A percentile compares a stretch with the other conserved stretches of the same genome.
These are phyloP conservation scores for Mesotaenium endlicherianum DNA, from an alignment of 139 green algal species.

Conservation along the genomic window DNA sequence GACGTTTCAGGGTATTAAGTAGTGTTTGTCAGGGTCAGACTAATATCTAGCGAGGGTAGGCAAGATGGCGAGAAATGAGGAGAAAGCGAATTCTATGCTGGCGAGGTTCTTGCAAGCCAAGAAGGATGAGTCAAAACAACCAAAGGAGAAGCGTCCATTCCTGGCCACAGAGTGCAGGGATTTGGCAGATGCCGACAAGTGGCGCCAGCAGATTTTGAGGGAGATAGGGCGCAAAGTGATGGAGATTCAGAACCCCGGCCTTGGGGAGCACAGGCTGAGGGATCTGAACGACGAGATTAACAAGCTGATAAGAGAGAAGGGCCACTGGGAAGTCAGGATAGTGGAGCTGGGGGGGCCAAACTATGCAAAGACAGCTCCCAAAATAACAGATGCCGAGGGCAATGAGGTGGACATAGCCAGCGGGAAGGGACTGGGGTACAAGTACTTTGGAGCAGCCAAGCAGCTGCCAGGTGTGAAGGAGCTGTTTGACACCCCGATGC, in stretches of 20 bases:
- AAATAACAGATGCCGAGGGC: conserved; percentile 58
- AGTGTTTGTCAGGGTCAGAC: too few relatives aligned
- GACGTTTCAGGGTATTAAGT: too few relatives aligned
- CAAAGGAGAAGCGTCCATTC: conserved; percentile 79
- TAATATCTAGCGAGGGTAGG: too few relatives aligned
- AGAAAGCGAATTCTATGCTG: conserved; percentile 95
- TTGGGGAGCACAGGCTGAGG: conserved; percentile 93
- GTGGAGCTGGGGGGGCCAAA: conserved; percentile 93
- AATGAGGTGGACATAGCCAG: conserved; percentile 23
- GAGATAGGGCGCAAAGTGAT: conserved; percentile 96
- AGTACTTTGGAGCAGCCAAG: conserved; percentile 99
- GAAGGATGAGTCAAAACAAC: conserved; percentile 48
- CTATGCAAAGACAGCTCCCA: conserved; percentile 75
- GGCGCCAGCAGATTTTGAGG: conserved; percentile 90
- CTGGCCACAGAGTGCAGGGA: conserved; percentile 87
- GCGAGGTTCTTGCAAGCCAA: conserved; percentile 84
- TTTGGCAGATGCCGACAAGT: conserved; percentile 91
- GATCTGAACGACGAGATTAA: conserved; percentile 99
- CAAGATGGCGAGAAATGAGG: conserved; percentile 97
- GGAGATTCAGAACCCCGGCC: conserved; percentile 98
- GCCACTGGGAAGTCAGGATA: conserved; percentile 94
- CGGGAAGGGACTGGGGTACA: conserved; percentile 68
- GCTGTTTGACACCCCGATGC: conserved; percentile 87
- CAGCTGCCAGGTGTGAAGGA: conserved; percentile 72
- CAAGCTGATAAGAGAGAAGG: conserved; percentile 97